Base-by-base conservation (phyloP, 495 filamentous ascomycete species). In the Tuber brumale region DNA sequence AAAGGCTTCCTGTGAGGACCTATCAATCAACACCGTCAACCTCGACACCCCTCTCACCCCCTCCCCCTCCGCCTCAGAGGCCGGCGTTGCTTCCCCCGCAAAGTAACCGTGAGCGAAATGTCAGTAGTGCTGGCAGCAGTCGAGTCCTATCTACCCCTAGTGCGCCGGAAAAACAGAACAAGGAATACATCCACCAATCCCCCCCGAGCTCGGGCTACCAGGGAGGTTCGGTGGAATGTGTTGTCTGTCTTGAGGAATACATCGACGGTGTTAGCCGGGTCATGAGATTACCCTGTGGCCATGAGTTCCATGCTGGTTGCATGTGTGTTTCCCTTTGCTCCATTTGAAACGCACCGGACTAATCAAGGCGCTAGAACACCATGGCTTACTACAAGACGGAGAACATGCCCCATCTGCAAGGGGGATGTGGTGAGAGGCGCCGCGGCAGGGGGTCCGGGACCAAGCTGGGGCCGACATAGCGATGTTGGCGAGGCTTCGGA, bases 231-330 rank as follows among this genome's bases (percentile, higher is more conserved):
- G 88, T 92, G 2, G 95, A 98, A 84, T 99, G 95, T 82, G 95
- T 97, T n/a, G 94, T 99, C 39, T 99, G 95, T 78, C 86, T 98
- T 71, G 95, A 99, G 84, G 96, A 99, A 81, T 99, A 98, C 83
- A 87, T 97, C 27, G 96, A 97, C 84, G 95, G 95, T 43, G 90
- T 98, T 80, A 97, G 94, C 83, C 87, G 89, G 75, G 96, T 99
- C 27, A 99, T 99, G 95, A 97, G 93, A 79, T 85, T 99, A 72
- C 95, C 95, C n/a, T 99, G 95, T 85, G 95, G 95, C 37, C 95
- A 99, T 83, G 95, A 99, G 82, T 99, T 99, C 84, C 95, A 99
- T 84, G 95, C 87, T 48, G 94, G 95, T 81, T 99, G 95, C 94
- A 98, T 99, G 94, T 97, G 88, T 92, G 95, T 91, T 51, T 71